Base-by-base conservation (phyloP, 495 filamentous ascomycete species). In the Haplographium delicatum region DNA sequence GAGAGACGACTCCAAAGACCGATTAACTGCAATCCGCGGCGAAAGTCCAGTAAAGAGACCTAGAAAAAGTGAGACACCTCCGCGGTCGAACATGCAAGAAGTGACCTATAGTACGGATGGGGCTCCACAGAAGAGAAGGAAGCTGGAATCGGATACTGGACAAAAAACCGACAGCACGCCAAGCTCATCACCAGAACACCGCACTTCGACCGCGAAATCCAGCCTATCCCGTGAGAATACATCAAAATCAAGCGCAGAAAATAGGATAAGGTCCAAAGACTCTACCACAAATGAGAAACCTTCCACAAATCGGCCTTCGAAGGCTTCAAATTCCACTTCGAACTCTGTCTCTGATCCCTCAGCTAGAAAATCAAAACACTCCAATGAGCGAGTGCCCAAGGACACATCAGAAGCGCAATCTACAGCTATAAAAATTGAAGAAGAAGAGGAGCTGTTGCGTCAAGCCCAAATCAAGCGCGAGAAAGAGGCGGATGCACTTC, bases 61-160 rank as follows among this genome's bases (percentile, higher is more conserved):
- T 54, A 78, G 85, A 44, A 54, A 51, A 27, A 88, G 85, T 58
- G 74, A 72, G 11, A 86, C 83, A 3, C 85, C 86, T 2, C 81
- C 85, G 39, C 71, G 80, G 50, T 76, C 72, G 43, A 74, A 73
- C 23, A 71, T 72, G 28, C 67, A 72, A 20, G 78, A 77, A 28
- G 69, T 72, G 50, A 74, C 68, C 22, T 54, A 78, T 65, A 61
- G 73, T 69, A 71, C 47, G 9, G 26, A 37, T 40, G 58, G 85
- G 71, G 68, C 59, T 24, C 70, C 73, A 16, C 45, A 65, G 26
- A 80, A 80, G 59, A 64, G 68, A 51, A 64, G 76, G 37, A 72
- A 71, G 18, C 45, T 79, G 19, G 76, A 79, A 26, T 30, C 18
- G 30, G 56, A 62, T 2, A 31, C 55, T 11, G 27, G 18, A 18